Percentiles rank a stretch among this genome's conserved stretches.
Evolutionary conservation across 352 stramenopile species (phyloP).

Genomic region (Albugo candida): DNA sequence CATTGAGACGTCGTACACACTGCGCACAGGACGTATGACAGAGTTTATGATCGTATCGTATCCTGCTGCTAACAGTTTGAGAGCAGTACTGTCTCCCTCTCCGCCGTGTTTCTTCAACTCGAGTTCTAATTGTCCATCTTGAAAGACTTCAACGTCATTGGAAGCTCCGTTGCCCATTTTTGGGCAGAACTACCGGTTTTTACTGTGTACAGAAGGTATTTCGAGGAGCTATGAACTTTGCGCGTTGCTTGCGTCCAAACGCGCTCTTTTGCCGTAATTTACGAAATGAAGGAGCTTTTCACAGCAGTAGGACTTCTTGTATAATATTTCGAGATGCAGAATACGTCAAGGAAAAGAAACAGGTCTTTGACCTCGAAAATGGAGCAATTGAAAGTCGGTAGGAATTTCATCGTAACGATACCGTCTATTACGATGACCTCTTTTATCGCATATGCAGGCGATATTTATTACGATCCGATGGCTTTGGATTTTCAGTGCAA

Average conservation of each 20-base stretch:
- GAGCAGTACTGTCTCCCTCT: slow-evolving; percentile 43
- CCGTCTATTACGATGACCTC: background rate
- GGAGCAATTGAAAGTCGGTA: slow-evolving; percentile 38
- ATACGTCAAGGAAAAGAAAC: slow-evolving; percentile 21
- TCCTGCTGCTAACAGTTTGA: slow-evolving; percentile 45
- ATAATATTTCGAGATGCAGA: slow-evolving; percentile 1
- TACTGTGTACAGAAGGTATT: no score
- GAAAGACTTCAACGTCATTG: slow-evolving; percentile 65
- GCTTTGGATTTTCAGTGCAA: slow-evolving; percentile 58
- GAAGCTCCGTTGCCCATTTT: slow-evolving; percentile 57
- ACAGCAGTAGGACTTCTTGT: no score
- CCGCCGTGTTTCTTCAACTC: slow-evolving; percentile 45
- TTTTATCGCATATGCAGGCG: slow-evolving; percentile 12
- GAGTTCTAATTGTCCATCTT: slow-evolving; percentile 48
- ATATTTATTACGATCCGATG: slow-evolving; percentile 47
- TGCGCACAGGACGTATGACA: slow-evolving; percentile 50
- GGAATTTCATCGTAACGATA: background rate
- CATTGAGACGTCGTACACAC: slow-evolving; percentile 22
- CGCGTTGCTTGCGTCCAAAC: no score
- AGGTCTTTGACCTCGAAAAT: slow-evolving; percentile 20
- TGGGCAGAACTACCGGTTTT: no score
- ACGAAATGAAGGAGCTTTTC: no score
- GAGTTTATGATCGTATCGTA: slow-evolving; percentile 60
- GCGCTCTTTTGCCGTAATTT: no score
- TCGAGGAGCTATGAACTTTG: no score